phyloP scores from a whole-genome alignment of 202 grass and related monocot genomes.

The Saccharum hybrid region DNA sequence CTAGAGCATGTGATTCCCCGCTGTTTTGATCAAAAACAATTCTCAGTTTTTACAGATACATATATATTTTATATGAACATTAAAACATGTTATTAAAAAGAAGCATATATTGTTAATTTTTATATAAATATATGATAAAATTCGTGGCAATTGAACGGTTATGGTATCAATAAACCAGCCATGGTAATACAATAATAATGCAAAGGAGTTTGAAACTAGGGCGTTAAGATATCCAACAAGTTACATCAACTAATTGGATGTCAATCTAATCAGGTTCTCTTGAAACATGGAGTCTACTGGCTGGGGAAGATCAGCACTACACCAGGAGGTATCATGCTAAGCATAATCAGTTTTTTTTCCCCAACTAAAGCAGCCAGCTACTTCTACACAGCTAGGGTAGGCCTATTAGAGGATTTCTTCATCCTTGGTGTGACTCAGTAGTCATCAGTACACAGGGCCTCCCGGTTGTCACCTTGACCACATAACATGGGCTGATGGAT shows the following conservation, averaged over 20 bases:
- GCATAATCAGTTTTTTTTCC: constrained; percentile 17
- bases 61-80: too few species aligned
- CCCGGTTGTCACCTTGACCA: constrained; percentile 64
- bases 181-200: too few species aligned
- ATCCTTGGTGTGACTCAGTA: constrained; percentile 3
- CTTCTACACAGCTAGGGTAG: constrained; percentile 13
- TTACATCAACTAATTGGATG: background rate
- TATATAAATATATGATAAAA: too few species aligned
- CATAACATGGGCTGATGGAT: constrained; percentile 65
- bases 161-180: too few species aligned
- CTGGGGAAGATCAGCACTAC: constrained; percentile 16
- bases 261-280: background rate
- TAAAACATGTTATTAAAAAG: too few species aligned
- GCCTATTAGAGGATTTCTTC: constrained; percentile 37
- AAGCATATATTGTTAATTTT: too few species aligned
- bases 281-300: constrained; percentile 1
- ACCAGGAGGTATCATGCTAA: constrained; percentile 43
- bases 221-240: background rate
- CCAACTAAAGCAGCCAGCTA: constrained; percentile 33
- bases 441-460: background rate
- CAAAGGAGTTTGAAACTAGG: background rate
- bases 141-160: too few species aligned
- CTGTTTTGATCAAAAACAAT: too few species aligned
- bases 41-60: too few species aligned
- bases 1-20: too few species aligned